Evolutionary conservation across 1,139 yeast species (phyloP).

Genomic region (Scheffersomyces stambukii): DNA sequence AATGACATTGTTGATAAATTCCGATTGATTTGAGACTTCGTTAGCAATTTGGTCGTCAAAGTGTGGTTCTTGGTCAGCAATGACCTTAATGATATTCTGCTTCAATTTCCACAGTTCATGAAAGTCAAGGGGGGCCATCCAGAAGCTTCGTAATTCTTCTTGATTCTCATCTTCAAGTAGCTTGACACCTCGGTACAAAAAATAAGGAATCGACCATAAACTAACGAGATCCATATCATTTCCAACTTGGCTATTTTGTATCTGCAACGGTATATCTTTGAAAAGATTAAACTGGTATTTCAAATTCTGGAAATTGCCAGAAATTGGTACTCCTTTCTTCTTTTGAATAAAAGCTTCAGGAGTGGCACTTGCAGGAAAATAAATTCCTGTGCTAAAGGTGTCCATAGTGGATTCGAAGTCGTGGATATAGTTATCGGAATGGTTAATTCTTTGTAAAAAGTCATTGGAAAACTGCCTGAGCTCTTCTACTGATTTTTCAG

Average conservation of each 20-base stretch:
- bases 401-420: slow-evolving; percentile 26
- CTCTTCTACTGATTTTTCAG: slow-evolving; percentile 24
- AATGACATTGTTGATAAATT: slow-evolving; percentile 19
- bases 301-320: slow-evolving; percentile 37
- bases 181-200: slow-evolving; percentile 22
- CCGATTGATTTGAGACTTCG: slow-evolving; percentile 20
- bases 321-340: no score
- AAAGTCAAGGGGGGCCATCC: slow-evolving; percentile 33
- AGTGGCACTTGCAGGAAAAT: slow-evolving; percentile 31
- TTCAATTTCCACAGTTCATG: slow-evolving; percentile 34
- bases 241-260: slow-evolving; percentile 11
- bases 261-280: slow-evolving; percentile 41
- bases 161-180: slow-evolving; percentile 16
- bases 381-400: slow-evolving; percentile 36
- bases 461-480: slow-evolving; percentile 24
- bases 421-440: slow-evolving; percentile 20
- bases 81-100: slow-evolving; percentile 22
- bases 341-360: slow-evolving; percentile 17
- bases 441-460: slow-evolving; percentile 22
- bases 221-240: slow-evolving; percentile 16
- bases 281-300: slow-evolving; percentile 36
- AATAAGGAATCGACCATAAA: slow-evolving; percentile 31
- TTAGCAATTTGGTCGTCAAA: slow-evolving; percentile 13
- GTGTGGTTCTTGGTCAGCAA: slow-evolving; percentile 18
- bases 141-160: slow-evolving; percentile 11